A percentile compares a stretch with the other conserved stretches of the same genome.
Evolutionary conservation across 2,329 filamentous ascomycete species (phyloP).

Genomic region (Colletotrichum cordylinicola): DNA sequence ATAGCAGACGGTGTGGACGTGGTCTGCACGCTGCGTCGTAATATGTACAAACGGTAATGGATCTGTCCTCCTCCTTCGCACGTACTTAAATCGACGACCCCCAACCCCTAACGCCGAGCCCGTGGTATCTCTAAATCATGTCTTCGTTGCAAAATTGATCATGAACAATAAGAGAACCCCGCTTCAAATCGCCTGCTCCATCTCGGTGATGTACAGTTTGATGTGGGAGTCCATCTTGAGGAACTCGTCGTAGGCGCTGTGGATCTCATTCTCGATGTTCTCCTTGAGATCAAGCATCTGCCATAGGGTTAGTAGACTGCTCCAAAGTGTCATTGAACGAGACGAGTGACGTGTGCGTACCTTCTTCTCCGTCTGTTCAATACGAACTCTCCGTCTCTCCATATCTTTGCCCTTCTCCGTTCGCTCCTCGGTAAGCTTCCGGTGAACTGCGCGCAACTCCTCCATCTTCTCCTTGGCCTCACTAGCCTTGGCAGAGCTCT

Average conservation of each 20-base stretch:
- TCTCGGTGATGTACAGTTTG: constrained; percentile 96
- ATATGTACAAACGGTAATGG: neutral
- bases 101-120: constrained; percentile 42
- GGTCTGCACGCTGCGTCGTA: neutral
- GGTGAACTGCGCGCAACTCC: constrained; percentile 80
- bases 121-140: constrained; percentile 39
- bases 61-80: neutral
- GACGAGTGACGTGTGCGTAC: constrained; percentile 50
- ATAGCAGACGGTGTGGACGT: neutral
- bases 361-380: constrained; percentile 99
- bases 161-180: neutral
- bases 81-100: neutral
- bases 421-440: constrained; percentile 82
- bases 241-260: constrained; percentile 90
- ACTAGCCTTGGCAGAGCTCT: constrained; percentile 81
- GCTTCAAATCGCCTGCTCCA: constrained; percentile 81
- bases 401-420: constrained; percentile 89
- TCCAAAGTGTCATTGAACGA: neutral
- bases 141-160: constrained; percentile 5
- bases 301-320: constrained; percentile 15
- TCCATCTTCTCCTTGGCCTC: constrained; percentile 90
- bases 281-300: constrained; percentile 98
- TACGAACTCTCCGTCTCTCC: constrained; percentile 88
- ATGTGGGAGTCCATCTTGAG: constrained; percentile 98
- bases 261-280: constrained; percentile 94